A percentile compares a stretch with the other conserved stretches of the same genome.
These are phyloP conservation scores for Waitea zeae DNA, from an alignment of 1,284 basidiomycete species.

Conservation along the genomic window DNA sequence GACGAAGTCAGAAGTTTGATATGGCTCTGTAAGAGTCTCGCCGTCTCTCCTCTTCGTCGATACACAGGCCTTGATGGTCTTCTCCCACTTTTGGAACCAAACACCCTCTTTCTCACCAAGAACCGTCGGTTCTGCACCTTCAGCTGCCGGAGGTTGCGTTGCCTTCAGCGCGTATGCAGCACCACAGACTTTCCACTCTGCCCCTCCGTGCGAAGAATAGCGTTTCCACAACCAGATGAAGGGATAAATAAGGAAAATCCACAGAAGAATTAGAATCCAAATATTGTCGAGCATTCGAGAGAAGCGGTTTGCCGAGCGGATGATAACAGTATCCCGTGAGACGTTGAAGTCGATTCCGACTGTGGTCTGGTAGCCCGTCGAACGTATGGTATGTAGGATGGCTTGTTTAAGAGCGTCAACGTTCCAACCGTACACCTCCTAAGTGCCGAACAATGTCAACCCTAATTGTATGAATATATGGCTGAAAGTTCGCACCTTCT, in stretches of 20 bases:
- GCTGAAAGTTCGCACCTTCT: constrained; percentile 18
- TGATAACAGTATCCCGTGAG: constrained; percentile 25
- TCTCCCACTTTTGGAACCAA: constrained; percentile 67
- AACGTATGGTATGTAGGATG: constrained; percentile 26
- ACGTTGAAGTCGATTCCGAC: constrained; percentile 30
- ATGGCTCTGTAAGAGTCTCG: no score
- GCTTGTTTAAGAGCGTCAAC: constrained; percentile 27
- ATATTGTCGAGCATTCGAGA: constrained; percentile 40
- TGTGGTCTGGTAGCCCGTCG: constrained; percentile 34
- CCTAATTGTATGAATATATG: not conserved
- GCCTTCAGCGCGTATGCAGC: constrained; percentile 47
- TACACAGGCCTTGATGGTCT: constrained; percentile 23
- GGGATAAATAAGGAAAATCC: constrained; percentile 48
- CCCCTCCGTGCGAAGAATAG: constrained; percentile 40
- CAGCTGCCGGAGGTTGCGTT: constrained; percentile 16
- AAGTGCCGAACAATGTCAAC: not conserved
- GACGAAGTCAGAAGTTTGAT: no score
- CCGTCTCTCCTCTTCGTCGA: not conserved
- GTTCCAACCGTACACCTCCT: constrained; percentile 45
- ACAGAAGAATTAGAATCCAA: constrained; percentile 46
- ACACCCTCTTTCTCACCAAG: constrained; percentile 51
- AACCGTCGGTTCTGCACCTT: constrained; percentile 17
- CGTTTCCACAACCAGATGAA: constrained; percentile 59
- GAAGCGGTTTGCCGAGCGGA: constrained; percentile 43
- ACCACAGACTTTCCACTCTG: constrained; percentile 50